Base-by-base conservation (phyloP, 2,329 filamentous ascomycete species). In the Neoascochyta sp. region DNA sequence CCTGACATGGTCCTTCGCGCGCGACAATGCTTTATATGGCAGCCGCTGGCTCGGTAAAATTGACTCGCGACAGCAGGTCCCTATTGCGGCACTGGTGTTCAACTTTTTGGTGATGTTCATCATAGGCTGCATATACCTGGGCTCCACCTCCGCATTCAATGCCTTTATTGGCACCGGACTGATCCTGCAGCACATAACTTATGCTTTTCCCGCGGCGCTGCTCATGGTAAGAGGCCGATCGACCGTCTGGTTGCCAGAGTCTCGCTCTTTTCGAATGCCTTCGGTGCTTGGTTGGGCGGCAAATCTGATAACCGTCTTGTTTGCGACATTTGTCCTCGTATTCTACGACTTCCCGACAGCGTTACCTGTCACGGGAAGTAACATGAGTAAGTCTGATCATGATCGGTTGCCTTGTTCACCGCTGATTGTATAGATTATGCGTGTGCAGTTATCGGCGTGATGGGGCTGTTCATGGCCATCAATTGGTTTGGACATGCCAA, bases 291-390 rank as follows among this genome's bases (percentile, higher is more conserved):
- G 55, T 2, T 60, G 49, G 50, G 25, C 41, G 0, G 42, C 38
- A 3, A 62, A 61, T 30, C 7, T 50, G 2, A 33, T 40, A 0
- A 58, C 52, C 2, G 40, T 62, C 1, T 24, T 26, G 1, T 54
- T 52, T 9, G 41, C 45, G 1, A 15, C 52, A 4, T 19, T 60
- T 11, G 43, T 42, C 9, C 33, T 57, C 5, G 19, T 60, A 5
- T 61, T 60, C 30, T 63, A 55, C 34, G 30, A 43, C 27, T 57
- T 63, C 16, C 57, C 57, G 3, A 38, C 50, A 6, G 29, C 27
- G n/a, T 31, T 47, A 18, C 54, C 54, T 2, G 50, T 53, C 3
- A 50, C 39, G 8, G 52, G 45, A 5, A 45, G 32, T 3, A 53
- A 46, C 25, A 60, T 60, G 55, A 58, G 54, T 60, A 37, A 43